Percentiles rank a stretch among this genome's conserved stretches.
phyloP scores from a whole-genome alignment of 306 rosid genomes.

The Castanopsis chinensis region DNA sequence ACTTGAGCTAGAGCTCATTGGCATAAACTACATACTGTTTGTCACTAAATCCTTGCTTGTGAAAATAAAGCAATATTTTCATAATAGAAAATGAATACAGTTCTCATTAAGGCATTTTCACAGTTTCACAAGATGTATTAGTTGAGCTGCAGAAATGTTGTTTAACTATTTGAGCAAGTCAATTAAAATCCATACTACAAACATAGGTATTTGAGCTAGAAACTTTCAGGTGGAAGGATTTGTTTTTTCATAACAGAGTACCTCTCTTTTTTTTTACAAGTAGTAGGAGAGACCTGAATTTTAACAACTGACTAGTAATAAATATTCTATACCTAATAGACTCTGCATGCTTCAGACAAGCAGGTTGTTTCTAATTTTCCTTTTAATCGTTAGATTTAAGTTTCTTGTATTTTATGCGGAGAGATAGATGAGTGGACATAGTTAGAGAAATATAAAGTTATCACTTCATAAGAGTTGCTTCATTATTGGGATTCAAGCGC shows the following conservation, averaged over 20 bases:
- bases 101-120: not conserved
- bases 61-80: not conserved
- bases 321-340: no score
- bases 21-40: not conserved
- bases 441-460: not conserved
- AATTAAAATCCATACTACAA: not conserved
- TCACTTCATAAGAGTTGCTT: not conserved
- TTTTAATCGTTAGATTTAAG: not conserved
- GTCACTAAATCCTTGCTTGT: not conserved
- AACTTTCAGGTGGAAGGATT: not conserved
- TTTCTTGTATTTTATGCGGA: not conserved
- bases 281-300: not conserved
- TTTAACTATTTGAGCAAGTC: not conserved
- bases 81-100: not conserved
- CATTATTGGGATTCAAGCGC: not conserved
- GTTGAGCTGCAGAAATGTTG: not conserved
- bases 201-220: not conserved
- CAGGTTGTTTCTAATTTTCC: not conserved
- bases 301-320: not conserved
- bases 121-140: not conserved
- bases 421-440: not conserved
- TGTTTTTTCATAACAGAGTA: not conserved
- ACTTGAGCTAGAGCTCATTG: no score
- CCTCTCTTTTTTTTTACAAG: not conserved
- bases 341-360: not conserved